Percentiles rank a stretch among this genome's conserved stretches.
These are phyloP conservation scores for Pseudogymnoascus sp. DNA, from an alignment of 2,329 filamentous ascomycete genomes.

Conservation along the genomic window DNA sequence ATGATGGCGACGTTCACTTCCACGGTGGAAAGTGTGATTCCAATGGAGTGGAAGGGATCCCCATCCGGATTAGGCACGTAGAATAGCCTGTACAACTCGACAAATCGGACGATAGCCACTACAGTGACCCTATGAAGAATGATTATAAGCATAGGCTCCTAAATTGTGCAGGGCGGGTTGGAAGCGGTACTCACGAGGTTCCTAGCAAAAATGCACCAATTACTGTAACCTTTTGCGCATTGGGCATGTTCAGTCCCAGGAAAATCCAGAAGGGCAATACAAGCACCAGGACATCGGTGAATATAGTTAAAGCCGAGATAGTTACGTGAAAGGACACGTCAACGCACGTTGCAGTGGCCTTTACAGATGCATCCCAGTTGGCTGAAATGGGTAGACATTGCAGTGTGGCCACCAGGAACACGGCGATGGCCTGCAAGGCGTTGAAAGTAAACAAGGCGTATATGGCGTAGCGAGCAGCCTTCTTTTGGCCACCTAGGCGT, in stretches of 20 bases:
- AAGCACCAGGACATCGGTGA: slow-evolving; percentile 35
- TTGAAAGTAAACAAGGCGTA: slow-evolving; percentile 19
- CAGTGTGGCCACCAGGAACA: slow-evolving; percentile 32
- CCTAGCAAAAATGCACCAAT: slow-evolving; percentile 35
- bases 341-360: slow-evolving; percentile 28
- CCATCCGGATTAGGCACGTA: slow-evolving; percentile 15
- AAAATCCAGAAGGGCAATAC: slow-evolving; percentile 36
- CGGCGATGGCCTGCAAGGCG: slow-evolving; percentile 26
- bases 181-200: slow-evolving; percentile 27
- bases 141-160: neutral
- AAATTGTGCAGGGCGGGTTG: neutral
- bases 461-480: slow-evolving; percentile 27
- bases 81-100: slow-evolving; percentile 25
- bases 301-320: slow-evolving; percentile 32
- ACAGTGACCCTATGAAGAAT: slow-evolving; percentile 26
- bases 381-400: slow-evolving; percentile 32
- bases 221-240: slow-evolving; percentile 32
- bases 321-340: slow-evolving; percentile 29
- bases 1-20: slow-evolving; percentile 34
- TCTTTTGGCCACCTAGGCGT: slow-evolving; percentile 33
- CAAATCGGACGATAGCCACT: slow-evolving; percentile 29
- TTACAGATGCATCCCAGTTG: slow-evolving; percentile 26
- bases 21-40: slow-evolving; percentile 28
- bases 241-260: slow-evolving; percentile 32
- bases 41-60: slow-evolving; percentile 17